Evolutionary conservation across 2,329 filamentous ascomycete genomes (phyloP), one percentile per base, ranked within the genome.

Genomic region (Colletotrichum sublineola): DNA sequence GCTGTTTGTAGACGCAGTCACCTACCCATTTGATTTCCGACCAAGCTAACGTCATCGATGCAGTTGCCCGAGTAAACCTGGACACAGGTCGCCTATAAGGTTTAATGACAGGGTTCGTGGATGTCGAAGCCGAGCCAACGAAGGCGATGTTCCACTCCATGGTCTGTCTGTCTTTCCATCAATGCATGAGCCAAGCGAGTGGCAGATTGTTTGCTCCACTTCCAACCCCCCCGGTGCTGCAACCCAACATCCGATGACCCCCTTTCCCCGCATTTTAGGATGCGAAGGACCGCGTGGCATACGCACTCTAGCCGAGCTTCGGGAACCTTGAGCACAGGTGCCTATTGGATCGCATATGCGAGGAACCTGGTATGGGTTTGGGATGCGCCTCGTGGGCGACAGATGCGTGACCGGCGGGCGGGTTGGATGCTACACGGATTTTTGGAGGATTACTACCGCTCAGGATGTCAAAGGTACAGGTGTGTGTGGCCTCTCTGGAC

Each of bases 81-180:
- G 38, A 38, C 15, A 33, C 18, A 50, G 12, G 8, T 62, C 36
- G 12, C 31, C 20, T 24, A 12, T 24, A 24, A 50, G 31, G 56
- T 71, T 40, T 40, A 20, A 57, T 67, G 55, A 71, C 48, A 44
- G 9, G 7, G 29, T 24, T 33, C 57, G 64, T 64, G 68, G 68
- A 58, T 71, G 2, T 18, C 64, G 63, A 64, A 68, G 57, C 68
- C 68, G 68, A 56, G 24, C 48, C 56, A 18, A 15, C 20, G 3
- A 42, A 48, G 29, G 62, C 20, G 11, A 48, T 14, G 20, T 38
- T 20, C 24, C 33, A 53, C 46, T 48, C 31, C 18, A 53, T 50
- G 63, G 62, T 70, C 63, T 24, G 24, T 24, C 24, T 24, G 24
- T 24, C 24, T 24, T 70, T 71, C 68, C 68, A 63, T 63, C 63